Evolutionary conservation across 768 basidiomycete species (phyloP).

Genomic region (Gyrodon lividus): DNA sequence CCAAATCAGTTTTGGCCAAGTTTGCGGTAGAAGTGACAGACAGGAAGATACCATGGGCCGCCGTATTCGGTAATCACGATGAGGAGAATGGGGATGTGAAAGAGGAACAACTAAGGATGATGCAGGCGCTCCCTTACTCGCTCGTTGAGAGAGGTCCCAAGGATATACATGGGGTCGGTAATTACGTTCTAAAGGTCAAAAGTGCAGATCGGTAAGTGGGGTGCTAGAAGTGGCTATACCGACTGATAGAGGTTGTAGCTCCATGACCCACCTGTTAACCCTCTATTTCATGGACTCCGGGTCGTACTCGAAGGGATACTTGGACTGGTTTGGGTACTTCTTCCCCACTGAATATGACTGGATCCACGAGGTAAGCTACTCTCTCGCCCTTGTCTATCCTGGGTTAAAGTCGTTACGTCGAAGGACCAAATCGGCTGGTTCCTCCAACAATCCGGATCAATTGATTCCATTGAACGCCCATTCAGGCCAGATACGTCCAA

Average conservation of each 20-base stretch:
- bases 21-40: conserved; percentile 77
- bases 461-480: conserved; percentile 76
- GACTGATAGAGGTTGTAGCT: conserved; percentile 44
- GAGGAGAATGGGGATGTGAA: conserved; percentile 64
- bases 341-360: conserved; percentile 82
- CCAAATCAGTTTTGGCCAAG: conserved; percentile 85
- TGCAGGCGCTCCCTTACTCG: conserved; percentile 84
- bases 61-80: conserved; percentile 95
- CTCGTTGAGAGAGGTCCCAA: conserved; percentile 78
- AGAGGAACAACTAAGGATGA: conserved; percentile 62
- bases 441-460: conserved; percentile 74
- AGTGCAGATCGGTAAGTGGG: conserved; percentile 78
- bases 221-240: background rate
- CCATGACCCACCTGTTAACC: conserved; percentile 84
- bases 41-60: conserved; percentile 83
- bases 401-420: background rate
- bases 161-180: conserved; percentile 86
- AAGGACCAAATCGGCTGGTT: conserved; percentile 89
- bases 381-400: background rate
- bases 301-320: conserved; percentile 60
- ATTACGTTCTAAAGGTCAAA: conserved; percentile 82
- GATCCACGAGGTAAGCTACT: conserved; percentile 58
- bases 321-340: conserved; percentile 59
- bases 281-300: conserved; percentile 92
- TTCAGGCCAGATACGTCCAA: conserved; percentile 75